These are phyloP conservation scores for Russula sp. DNA, from an alignment of 768 basidiomycete genomes.

Conservation along the genomic window DNA sequence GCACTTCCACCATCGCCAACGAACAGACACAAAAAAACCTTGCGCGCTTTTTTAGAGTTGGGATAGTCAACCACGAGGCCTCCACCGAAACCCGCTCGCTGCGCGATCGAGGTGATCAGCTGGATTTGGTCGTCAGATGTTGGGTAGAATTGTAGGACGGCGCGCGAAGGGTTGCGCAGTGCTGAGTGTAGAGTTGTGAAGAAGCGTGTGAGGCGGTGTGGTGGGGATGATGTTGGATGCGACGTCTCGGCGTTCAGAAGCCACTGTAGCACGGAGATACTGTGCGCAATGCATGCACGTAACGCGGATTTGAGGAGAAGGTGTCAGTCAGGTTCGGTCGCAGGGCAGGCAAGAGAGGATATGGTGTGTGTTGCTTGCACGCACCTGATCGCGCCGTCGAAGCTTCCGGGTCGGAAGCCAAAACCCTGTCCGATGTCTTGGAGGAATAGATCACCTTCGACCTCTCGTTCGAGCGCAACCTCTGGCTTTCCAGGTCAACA, in stretches of 20 bases:
- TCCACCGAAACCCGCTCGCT: slow-evolving; percentile 94
- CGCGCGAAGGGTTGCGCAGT: slow-evolving; percentile 80
- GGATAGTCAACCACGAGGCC: slow-evolving; percentile 97
- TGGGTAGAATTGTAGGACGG: slow-evolving; percentile 93
- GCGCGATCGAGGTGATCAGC: slow-evolving; percentile 88
- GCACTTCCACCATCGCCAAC: slow-evolving; percentile 73
- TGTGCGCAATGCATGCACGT: slow-evolving; percentile 35
- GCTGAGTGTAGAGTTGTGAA: slow-evolving; percentile 91
- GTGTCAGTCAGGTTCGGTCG: too few species aligned
- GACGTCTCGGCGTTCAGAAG: slow-evolving; percentile 94
- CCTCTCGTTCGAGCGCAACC: slow-evolving; percentile 92
- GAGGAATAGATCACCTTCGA: slow-evolving; percentile 93
- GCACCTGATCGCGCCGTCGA: slow-evolving; percentile 96
- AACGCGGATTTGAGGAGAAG: not conserved
- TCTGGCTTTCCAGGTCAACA: slow-evolving; percentile 46
- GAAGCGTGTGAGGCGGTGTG: slow-evolving; percentile 79
- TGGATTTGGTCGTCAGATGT: slow-evolving; percentile 96
- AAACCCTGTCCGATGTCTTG: slow-evolving; percentile 99
- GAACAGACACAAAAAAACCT: slow-evolving; percentile 91
- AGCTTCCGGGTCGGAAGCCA: slow-evolving; percentile 93
- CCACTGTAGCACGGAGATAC: slow-evolving; percentile 99
- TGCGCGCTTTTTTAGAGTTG: slow-evolving; percentile 92
- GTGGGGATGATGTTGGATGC: slow-evolving; percentile 84
- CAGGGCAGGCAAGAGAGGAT: not conserved
- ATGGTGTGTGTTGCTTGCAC: slow-evolving; percentile 28